A percentile compares a stretch with the other conserved stretches of the same genome.
phyloP scores from a whole-genome alignment of 768 basidiomycete genomes.

The Tulasnella sp. region DNA sequence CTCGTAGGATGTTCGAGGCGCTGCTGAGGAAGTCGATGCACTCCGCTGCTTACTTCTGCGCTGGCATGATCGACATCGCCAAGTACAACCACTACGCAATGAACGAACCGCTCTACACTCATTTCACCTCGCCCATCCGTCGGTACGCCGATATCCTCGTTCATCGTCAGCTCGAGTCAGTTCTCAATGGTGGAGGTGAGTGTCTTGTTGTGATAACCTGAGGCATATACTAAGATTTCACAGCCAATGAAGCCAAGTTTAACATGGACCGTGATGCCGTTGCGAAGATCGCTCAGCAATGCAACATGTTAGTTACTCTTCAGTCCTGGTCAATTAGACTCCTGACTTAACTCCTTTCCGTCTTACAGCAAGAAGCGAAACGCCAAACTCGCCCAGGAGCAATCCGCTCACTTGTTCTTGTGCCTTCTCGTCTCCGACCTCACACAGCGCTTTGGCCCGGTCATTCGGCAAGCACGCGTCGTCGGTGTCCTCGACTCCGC shows the following conservation, averaged over 20 bases:
- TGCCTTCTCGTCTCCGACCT: slow-evolving; percentile 94
- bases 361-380: slow-evolving; percentile 81
- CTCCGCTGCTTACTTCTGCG: slow-evolving; percentile 96
- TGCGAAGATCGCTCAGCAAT: slow-evolving; percentile 96
- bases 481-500: slow-evolving; percentile 96
- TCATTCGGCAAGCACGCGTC: slow-evolving; percentile 92
- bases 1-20: slow-evolving; percentile 77
- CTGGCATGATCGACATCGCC: slow-evolving; percentile 98
- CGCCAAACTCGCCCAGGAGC: slow-evolving; percentile 89
- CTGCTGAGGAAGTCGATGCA: slow-evolving; percentile 91
- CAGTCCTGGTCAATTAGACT: not conserved
- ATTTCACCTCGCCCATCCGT: slow-evolving; percentile 91
- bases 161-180: slow-evolving; percentile 93
- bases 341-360: not conserved
- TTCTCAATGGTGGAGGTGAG: slow-evolving; percentile 71
- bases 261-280: slow-evolving; percentile 98
- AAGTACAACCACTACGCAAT: slow-evolving; percentile 95
- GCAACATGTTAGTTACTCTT: slow-evolving; percentile 75
- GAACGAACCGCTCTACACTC: slow-evolving; percentile 88
- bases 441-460: slow-evolving; percentile 92
- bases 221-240: not conserved
- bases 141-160: slow-evolving; percentile 94
- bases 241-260: slow-evolving; percentile 80
- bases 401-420: slow-evolving; percentile 92
- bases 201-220: slow-evolving; percentile 19